Evolutionary conservation across 139 green algal genomes (phyloP).

Genomic region (Picochlorum sp.): DNA sequence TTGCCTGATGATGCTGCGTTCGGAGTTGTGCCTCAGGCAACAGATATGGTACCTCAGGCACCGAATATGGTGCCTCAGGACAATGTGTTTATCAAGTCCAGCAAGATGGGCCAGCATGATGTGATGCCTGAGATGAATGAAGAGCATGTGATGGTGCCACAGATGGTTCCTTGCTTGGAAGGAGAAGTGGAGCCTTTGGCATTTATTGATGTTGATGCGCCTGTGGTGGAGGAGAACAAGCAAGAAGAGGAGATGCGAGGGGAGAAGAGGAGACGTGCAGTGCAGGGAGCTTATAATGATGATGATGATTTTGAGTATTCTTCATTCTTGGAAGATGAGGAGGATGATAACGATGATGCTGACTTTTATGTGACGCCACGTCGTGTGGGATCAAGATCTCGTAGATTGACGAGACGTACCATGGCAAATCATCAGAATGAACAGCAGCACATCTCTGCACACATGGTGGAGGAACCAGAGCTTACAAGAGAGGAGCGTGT

Average conservation of each 20-base stretch:
- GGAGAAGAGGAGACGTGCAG: background rate
- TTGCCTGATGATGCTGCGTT: background rate
- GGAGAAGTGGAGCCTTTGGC: too few species aligned
- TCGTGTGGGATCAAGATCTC: background rate
- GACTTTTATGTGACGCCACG: conserved; percentile 3
- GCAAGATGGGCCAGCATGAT: too few species aligned
- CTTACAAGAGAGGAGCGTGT: conserved; percentile 19
- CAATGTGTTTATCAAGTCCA: too few species aligned
- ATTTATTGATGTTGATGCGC: too few species aligned
- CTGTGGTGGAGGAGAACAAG: too few species aligned
- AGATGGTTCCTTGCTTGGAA: too few species aligned
- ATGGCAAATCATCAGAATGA: background rate
- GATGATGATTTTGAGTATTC: background rate
- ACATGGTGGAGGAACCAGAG: conserved; percentile 2
- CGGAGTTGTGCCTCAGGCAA: background rate
- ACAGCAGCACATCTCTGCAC: background rate
- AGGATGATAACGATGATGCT: background rate
- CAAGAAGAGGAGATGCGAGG: too few species aligned
- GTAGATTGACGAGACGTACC: background rate
- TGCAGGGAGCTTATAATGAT: background rate
- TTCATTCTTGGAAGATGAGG: background rate
- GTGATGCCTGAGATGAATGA: too few species aligned
- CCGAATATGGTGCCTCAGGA: too few species aligned
- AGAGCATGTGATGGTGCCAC: too few species aligned
- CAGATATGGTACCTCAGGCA: too few species aligned